Base-by-base conservation (phyloP, 257 asterid genomes). In the Paraleonurus japonicus region DNA sequence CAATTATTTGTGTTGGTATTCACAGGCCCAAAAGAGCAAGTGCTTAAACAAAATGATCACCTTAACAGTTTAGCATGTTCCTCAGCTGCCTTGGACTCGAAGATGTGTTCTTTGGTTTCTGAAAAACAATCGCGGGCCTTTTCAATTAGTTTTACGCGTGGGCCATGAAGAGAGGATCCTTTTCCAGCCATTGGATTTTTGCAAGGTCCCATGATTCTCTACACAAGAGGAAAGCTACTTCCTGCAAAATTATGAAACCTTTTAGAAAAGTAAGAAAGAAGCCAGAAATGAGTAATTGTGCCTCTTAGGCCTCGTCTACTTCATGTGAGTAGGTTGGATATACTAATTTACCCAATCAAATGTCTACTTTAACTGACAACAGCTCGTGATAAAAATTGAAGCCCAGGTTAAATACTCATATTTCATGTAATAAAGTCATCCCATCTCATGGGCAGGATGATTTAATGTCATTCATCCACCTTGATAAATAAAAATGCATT, bases 81-180 rank as follows among this genome's bases (percentile, higher is more conserved):
- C 74, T 92, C 99, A n/a, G 98, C 98, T 73, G 96, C 99, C 88
- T 89, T 95, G 27, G 96, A 82, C 84, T 95, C 99, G 69, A 92
- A 95, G 48, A 75, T 59, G 70, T 89, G 88, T 77, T 95, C 98
- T 76, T 80, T 92, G 35, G 99, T 88, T 77, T 95, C 95, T 7
- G 83, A 48, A 64, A 95, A 92, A 69, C 92, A 96, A 74, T 80
- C 80, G n/a, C 81, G 87, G n/a, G 96, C 88, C 85, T 92, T 85
- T 74, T 87, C 97, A 76, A 87, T 81, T 68, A 88, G 85, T 83
- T 89, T 95, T 64, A 89, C 67, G 32, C 96, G 96, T 32, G 95
- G 97, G 70, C 90, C 90, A 73, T 89, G 92, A 62, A 93, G 85
- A 67, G 88, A 81, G 62, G 94, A 74, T 66, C 95, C 98, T 79